phyloP scores from a whole-genome alignment of 345 rosid species.

The Noccaea bulbosa region DNA sequence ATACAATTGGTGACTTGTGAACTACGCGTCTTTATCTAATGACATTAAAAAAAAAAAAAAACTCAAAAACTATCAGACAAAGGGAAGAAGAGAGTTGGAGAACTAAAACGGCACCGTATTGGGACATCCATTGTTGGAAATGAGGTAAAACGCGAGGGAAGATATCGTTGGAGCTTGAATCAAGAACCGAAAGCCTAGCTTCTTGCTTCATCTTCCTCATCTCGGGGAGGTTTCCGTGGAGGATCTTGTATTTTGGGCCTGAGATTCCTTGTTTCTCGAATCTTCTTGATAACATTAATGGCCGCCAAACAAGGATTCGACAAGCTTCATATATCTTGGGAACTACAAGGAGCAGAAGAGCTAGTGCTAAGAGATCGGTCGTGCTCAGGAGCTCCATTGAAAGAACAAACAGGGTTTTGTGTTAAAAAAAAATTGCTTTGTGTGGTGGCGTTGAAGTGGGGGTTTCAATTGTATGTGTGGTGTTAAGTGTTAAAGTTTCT shows the following conservation, averaged over 20 bases:
- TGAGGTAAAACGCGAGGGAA: slow-evolving; percentile 38
- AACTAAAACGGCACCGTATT: slow-evolving; percentile 34
- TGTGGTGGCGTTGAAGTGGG: neutral
- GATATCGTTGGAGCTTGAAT: slow-evolving; percentile 28
- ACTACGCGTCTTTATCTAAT: slow-evolving; percentile 8
- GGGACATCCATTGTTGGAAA: slow-evolving; percentile 28
- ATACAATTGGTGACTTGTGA: slow-evolving; percentile 15
- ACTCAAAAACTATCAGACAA: neutral
- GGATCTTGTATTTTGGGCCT: slow-evolving; percentile 37
- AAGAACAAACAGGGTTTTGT: neutral
- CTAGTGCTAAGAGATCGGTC: slow-evolving; percentile 22
- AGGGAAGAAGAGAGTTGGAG: neutral
- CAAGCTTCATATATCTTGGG: slow-evolving; percentile 29
- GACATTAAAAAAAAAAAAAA: neutral
- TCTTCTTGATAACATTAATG: slow-evolving; percentile 29
- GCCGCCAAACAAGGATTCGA: slow-evolving; percentile 37
- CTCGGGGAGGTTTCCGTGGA: slow-evolving; percentile 35
- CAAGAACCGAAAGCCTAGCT: slow-evolving; percentile 37
- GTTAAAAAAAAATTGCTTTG: neutral
- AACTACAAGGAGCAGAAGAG: slow-evolving; percentile 27
- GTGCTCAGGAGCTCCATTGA: slow-evolving; percentile 37
- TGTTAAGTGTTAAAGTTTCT: neutral
- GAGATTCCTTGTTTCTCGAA: slow-evolving; percentile 44
- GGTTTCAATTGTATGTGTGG: neutral
- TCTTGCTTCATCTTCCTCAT: slow-evolving; percentile 28